phyloP scores from a whole-genome alignment of 495 filamentous ascomycete species.

The Rostrohypoxylon terebratum region DNA sequence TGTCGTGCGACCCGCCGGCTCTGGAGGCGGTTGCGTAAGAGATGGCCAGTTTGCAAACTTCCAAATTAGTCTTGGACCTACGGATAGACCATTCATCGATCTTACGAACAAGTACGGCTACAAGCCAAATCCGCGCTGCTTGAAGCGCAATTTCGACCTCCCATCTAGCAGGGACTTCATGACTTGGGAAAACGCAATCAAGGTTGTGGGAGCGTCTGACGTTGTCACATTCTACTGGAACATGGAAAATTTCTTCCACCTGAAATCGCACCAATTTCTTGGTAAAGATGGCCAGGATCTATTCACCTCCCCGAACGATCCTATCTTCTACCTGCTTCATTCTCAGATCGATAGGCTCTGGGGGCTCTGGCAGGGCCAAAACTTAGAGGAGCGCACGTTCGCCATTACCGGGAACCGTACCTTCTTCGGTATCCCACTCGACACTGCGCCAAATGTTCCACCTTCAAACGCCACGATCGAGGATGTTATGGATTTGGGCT shows the following conservation, averaged over 20 bases:
- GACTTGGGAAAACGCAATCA: conserved; percentile 28
- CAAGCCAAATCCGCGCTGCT: conserved; percentile 66
- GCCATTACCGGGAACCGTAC: conserved; percentile 33
- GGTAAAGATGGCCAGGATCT: conserved; percentile 55
- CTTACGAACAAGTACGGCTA: conserved; percentile 27
- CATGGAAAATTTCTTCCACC: conserved; percentile 24
- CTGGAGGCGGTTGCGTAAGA: conserved; percentile 71
- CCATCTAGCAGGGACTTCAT: conserved; percentile 24
- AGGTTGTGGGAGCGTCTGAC: conserved; percentile 29
- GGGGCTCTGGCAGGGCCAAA: conserved; percentile 71
- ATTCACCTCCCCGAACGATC: conserved; percentile 67
- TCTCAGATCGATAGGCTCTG: conserved; percentile 70
- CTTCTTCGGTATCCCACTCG: conserved; percentile 38
- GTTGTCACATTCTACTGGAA: conserved; percentile 31
- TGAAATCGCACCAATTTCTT: conserved; percentile 36
- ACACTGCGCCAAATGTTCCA: conserved; percentile 32
- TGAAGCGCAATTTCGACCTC: conserved; percentile 69
- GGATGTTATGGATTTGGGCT: conserved; percentile 39
- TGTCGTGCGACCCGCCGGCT: conserved; percentile 57
- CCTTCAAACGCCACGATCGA: conserved; percentile 41
- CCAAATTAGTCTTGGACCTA: conserved; percentile 29
- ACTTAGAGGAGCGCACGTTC: conserved; percentile 27
- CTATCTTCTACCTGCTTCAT: conserved; percentile 74
- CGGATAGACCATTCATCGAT: conserved; percentile 56
- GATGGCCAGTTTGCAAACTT: conserved; percentile 64